These are phyloP conservation scores for Bothriochloa decipiens DNA, from an alignment of 176 grass and related monocot species.

Conservation along the genomic window DNA sequence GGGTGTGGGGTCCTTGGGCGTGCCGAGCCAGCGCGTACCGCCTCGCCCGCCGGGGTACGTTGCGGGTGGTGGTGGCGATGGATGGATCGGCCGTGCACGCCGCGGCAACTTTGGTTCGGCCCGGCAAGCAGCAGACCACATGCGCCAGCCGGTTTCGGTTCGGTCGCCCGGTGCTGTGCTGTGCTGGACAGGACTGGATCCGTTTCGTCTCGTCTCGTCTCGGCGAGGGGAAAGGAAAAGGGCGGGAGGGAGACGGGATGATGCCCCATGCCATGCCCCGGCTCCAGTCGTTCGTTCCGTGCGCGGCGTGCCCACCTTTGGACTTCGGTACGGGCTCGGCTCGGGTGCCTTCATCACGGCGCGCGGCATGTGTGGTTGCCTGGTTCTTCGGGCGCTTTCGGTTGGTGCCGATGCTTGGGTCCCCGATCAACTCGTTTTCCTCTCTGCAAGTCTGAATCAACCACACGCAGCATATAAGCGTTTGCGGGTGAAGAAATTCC, in stretches of 20 bases:
- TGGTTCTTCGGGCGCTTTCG: background rate
- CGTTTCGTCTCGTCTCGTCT: slow-evolving; percentile 24
- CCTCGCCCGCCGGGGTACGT: background rate
- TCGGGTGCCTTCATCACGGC: too few species aligned
- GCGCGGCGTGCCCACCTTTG: background rate
- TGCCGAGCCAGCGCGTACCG: background rate
- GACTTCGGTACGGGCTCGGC: background rate
- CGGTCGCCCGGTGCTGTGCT: background rate
- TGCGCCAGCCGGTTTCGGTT: background rate
- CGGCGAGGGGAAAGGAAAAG: background rate
- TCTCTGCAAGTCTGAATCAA: too few species aligned
- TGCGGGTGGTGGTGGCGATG: background rate
- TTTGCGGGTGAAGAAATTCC: background rate
- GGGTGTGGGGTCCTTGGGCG: too few species aligned
- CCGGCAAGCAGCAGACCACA: background rate
- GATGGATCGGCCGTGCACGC: slow-evolving; percentile 30
- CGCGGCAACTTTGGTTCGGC: background rate
- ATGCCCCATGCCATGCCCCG: background rate
- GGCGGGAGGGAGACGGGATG: rapidly evolving
- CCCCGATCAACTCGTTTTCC: background rate
- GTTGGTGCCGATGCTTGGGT: background rate
- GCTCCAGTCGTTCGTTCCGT: background rate
- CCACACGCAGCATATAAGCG: background rate
- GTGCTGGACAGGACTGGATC: background rate
- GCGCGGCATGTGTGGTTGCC: background rate